Evolutionary conservation across 225 moss, liverwort and hornwort genomes (phyloP), one percentile per base, ranked within the genome.

Genomic region (Asterella californica): DNA sequence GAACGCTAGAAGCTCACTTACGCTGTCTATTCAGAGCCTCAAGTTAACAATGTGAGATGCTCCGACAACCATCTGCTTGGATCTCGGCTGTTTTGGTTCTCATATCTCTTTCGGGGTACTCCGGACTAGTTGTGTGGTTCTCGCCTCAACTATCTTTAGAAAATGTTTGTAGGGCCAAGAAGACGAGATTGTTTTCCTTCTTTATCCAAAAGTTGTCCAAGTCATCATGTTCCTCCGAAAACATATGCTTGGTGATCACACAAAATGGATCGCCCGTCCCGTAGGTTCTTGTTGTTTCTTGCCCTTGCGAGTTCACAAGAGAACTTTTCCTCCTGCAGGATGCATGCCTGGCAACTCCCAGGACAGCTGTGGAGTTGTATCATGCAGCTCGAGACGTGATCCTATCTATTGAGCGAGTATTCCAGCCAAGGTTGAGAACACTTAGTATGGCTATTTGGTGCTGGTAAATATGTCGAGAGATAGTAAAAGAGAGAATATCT

Each of bases 361-460:
- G 61, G 76, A 92, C 91, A 76, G 94, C 96, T 72, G 80, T 87
- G 87, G 96, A 92, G 86, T 90, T 96, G 61, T 96, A 94, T 83
- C 87, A 90, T 84, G 91, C 92, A 83, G 87, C 92, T 76, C 88
- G 96, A 83, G 96, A 96, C 80, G 89, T 86, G 46, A 54, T 94
- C 74, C 82, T 91, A 81, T 96, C 18, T 94, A 91, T 76, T 87
- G 88, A 79, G 91, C 96, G 53, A 88, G 94, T 76, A 90, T 96
- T 49, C 94, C 96, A 83, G 83, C 91, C 45, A 89, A 92, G 92
- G 96, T 96, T 29, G 9, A 33, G 86, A 17, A 9, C 63, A 48
- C 46, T 34, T 38, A 27, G 18, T 64, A 50, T 49, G 53, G 9
- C 33, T 50, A 0, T 29, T 33, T 33, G 6, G 17, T 34, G 14